These are phyloP conservation scores for Phytophthora uliginosa DNA, from an alignment of 352 stramenopile genomes.

Conservation along the genomic window DNA sequence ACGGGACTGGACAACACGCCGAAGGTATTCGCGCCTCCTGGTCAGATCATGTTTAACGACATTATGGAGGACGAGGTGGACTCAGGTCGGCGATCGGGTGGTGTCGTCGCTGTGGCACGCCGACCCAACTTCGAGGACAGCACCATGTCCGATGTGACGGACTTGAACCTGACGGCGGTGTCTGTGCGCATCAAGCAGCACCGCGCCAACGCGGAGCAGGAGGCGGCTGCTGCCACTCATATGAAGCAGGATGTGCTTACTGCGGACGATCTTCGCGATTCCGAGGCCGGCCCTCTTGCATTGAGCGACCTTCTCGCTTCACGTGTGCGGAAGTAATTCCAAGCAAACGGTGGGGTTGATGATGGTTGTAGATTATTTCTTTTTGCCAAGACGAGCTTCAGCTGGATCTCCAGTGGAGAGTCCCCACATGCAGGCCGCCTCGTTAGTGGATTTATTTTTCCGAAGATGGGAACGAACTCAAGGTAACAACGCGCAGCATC, in stretches of 20 bases:
- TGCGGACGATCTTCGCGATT: conserved; percentile 59
- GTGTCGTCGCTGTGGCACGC: conserved; percentile 3
- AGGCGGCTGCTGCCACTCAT: conserved; percentile 25
- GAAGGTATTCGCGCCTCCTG: conserved; percentile 29
- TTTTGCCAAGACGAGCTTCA: conserved; percentile 24
- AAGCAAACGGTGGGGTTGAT: conserved; percentile 5
- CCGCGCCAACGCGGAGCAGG: conserved; percentile 40
- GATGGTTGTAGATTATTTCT: conserved; percentile 41
- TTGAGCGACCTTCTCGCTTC: conserved; percentile 59
- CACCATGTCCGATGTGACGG: conserved; percentile 41
- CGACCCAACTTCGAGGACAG: conserved; percentile 40
- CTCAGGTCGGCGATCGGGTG: conserved; percentile 12
- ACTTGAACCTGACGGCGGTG: conserved; percentile 65
- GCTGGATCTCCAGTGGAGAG: background rate
- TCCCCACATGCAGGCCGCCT: background rate
- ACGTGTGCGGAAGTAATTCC: conserved; percentile 27
- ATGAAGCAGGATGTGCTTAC: conserved; percentile 57
- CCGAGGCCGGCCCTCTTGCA: conserved; percentile 47
- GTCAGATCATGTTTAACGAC: conserved; percentile 69
- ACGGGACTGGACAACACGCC: conserved; percentile 42
- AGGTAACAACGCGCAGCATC: conserved; percentile 26
- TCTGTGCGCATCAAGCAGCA: conserved; percentile 66
- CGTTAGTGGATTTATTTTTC: conserved; percentile 22
- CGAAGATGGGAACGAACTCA: conserved; percentile 13
- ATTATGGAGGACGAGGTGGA: conserved; percentile 68